Evolutionary conservation across 331 rosid species (phyloP).

Genomic region (Spiraea crenata): DNA sequence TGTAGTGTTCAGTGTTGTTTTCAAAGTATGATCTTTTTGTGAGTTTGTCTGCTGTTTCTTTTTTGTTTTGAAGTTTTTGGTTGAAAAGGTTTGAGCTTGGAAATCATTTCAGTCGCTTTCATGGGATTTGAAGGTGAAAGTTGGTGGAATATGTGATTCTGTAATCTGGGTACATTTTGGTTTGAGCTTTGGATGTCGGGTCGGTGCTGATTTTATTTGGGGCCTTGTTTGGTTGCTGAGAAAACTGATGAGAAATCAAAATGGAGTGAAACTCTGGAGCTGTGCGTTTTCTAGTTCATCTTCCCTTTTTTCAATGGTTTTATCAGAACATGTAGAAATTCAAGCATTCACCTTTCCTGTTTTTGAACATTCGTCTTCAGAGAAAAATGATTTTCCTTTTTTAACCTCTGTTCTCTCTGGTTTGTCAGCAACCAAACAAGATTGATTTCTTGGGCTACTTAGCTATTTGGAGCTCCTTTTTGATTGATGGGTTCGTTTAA

Average conservation of each 20-base stretch:
- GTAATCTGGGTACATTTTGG: slow-evolving; percentile 31
- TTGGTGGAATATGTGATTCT: slow-evolving; percentile 17
- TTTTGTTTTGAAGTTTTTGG: neutral
- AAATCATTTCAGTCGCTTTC: slow-evolving; percentile 3
- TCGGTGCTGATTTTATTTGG: neutral
- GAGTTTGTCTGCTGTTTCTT: slow-evolving; percentile 8
- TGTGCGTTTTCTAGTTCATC: neutral
- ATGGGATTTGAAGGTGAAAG: neutral
- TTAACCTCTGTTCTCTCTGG: neutral
- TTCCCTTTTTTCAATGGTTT: neutral
- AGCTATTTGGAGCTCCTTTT: slow-evolving; percentile 14
- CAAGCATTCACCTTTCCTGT: neutral
- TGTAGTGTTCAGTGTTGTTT: neutral
- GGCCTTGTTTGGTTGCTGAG: slow-evolving; percentile 21
- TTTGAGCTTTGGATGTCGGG: slow-evolving; percentile 14
- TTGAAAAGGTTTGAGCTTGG: neutral
- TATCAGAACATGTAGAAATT: neutral
- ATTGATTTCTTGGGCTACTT: neutral
- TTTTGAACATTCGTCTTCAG: neutral
- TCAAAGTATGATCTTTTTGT: neutral
- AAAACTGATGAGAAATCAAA: slow-evolving; percentile 4
- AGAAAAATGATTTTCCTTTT: neutral
- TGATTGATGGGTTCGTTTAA: slow-evolving; percentile 25
- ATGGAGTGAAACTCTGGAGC: neutral
- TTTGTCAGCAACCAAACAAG: slow-evolving; percentile 26